Percentiles rank a stretch among this genome's conserved stretches.
phyloP scores from a whole-genome alignment of 1,284 basidiomycete species.

The Rhizoctonia solani region DNA sequence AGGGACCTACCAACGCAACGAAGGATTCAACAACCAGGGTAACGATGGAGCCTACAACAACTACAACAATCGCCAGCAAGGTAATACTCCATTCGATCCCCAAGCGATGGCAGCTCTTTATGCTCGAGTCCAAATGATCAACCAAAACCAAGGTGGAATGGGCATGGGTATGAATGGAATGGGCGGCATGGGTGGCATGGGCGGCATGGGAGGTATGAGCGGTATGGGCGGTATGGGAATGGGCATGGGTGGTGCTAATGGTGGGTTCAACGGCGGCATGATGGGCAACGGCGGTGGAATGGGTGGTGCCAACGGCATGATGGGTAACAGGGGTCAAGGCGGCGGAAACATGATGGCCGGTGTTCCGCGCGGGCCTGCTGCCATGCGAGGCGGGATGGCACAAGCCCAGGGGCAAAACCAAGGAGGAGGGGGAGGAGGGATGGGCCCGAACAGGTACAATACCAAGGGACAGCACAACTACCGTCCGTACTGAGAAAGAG shows the following conservation, averaged over 20 bases:
- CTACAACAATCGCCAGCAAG: slow-evolving; percentile 16
- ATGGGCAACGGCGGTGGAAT: slow-evolving; percentile 35
- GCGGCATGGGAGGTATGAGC: slow-evolving; percentile 53
- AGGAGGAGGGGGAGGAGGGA: slow-evolving; percentile 44
- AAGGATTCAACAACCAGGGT: slow-evolving; percentile 38
- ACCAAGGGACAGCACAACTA: slow-evolving; percentile 75
- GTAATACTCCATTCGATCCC: slow-evolving; percentile 71
- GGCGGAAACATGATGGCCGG: slow-evolving; percentile 32
- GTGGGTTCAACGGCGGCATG: slow-evolving; percentile 49
- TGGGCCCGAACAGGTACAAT: slow-evolving; percentile 57
- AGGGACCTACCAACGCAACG: slow-evolving; percentile 64
- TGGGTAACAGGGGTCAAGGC: slow-evolving; percentile 42
- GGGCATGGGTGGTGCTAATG: slow-evolving; percentile 48
- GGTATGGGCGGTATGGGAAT: slow-evolving; percentile 55
- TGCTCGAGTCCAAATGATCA: slow-evolving; percentile 66
- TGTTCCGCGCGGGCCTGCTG: slow-evolving; percentile 48
- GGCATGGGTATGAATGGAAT: slow-evolving; percentile 48
- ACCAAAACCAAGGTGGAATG: slow-evolving; percentile 43
- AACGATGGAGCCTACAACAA: slow-evolving; percentile 36
- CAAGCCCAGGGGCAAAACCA: slow-evolving; percentile 35
- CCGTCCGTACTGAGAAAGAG: slow-evolving; percentile 60
- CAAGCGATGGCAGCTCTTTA: slow-evolving; percentile 79
- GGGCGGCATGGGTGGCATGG: slow-evolving; percentile 48
- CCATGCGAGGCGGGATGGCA: slow-evolving; percentile 48
- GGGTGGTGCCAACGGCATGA: no score